Percentiles rank a stretch among this genome's conserved stretches.
Evolutionary conservation across 352 stramenopile genomes (phyloP).

Genomic region (Pythium vanterpoolii): DNA sequence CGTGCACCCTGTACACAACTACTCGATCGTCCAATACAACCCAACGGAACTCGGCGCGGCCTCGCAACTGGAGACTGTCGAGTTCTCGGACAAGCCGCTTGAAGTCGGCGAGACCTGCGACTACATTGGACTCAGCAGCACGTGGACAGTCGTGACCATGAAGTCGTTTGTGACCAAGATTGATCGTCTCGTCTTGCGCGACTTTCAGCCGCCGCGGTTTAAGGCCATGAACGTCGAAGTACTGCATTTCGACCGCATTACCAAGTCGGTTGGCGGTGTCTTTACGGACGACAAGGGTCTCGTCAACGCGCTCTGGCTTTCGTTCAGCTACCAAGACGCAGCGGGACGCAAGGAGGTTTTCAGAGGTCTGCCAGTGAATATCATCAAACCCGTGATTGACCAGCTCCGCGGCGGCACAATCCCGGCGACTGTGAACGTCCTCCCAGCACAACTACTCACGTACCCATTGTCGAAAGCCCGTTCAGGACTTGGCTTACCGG

Average conservation of each 20-base stretch:
- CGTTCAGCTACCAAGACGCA: constrained; percentile 84
- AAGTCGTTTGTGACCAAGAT: constrained; percentile 85
- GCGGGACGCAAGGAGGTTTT: constrained; percentile 82
- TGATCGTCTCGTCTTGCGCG: constrained; percentile 72
- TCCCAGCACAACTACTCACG: constrained; percentile 75
- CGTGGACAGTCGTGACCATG: constrained; percentile 86
- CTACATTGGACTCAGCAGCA: constrained; percentile 84
- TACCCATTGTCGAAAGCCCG: constrained; percentile 86
- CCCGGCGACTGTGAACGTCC: constrained; percentile 52
- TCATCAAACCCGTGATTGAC: constrained; percentile 66
- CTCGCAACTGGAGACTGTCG: constrained; percentile 56
- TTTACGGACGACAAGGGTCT: constrained; percentile 73
- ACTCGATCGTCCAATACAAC: constrained; percentile 89
- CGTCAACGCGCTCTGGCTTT: constrained; percentile 82
- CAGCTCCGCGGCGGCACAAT: constrained; percentile 43
- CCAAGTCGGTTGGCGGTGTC: constrained; percentile 80
- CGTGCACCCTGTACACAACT: constrained; percentile 92
- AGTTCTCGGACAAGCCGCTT: constrained; percentile 58
- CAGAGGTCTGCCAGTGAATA: constrained; percentile 60
- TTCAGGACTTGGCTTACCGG: constrained; percentile 77
- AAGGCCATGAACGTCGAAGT: constrained; percentile 85
- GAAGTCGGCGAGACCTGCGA: constrained; percentile 74
- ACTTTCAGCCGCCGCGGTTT: constrained; percentile 84
- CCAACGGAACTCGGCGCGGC: constrained; percentile 58
- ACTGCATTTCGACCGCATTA: constrained; percentile 87